These are phyloP conservation scores for Ogataea ramenticola DNA, from an alignment of 805 yeast species.

Conservation along the genomic window DNA sequence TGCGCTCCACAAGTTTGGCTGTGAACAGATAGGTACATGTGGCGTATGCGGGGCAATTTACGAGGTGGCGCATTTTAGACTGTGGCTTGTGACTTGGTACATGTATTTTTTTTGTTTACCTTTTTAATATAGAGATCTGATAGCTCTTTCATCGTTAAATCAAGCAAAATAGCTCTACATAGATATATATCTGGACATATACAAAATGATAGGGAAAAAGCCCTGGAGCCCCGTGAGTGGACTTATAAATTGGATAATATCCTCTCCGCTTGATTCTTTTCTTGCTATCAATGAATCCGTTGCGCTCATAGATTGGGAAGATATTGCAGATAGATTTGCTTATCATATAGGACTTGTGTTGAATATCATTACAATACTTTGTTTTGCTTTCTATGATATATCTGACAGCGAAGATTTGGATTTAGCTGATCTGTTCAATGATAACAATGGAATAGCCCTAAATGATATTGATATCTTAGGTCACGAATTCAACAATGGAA, in stretches of 20 bases:
- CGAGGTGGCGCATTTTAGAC: no score
- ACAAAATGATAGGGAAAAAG: background rate
- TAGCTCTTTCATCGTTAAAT: no score
- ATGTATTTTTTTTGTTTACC: no score
- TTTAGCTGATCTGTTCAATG: slow-evolving; percentile 5
- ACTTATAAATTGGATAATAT: background rate
- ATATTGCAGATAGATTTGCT: slow-evolving; percentile 9
- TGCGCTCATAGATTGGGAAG: slow-evolving; percentile 22
- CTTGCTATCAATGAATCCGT: slow-evolving; percentile 17
- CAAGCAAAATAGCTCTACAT: no score
- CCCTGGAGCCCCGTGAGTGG: background rate
- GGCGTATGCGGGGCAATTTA: no score
- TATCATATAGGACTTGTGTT: slow-evolving; percentile 11
- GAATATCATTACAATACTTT: slow-evolving; percentile 10
- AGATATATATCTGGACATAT: no score
- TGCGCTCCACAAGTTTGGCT: no score
- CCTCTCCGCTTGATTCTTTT: slow-evolving; percentile 17
- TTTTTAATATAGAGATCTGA: no score
- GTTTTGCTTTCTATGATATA: slow-evolving; percentile 6
- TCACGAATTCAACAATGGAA: background rate
- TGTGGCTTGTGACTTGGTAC: no score
- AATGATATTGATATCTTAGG: background rate
- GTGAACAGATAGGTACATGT: no score
- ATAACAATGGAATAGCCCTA: background rate
- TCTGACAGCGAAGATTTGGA: background rate